Evolutionary conservation across 345 rosid species (phyloP).

Genomic region (Psidium guajava): DNA sequence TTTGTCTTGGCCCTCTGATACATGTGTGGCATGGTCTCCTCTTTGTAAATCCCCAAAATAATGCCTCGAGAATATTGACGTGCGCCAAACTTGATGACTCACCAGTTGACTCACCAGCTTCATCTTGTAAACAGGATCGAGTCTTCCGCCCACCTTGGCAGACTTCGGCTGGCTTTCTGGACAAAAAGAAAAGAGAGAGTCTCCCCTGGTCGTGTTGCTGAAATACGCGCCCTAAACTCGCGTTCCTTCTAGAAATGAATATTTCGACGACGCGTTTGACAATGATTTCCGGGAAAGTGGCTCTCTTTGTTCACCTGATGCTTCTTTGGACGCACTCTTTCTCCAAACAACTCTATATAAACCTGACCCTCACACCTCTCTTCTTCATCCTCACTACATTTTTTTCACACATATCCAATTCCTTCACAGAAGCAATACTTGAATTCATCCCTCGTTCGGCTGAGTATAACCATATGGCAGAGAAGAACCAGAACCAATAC

Average conservation of each 20-base stretch:
- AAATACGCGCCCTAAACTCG: not conserved
- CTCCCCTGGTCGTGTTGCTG: not conserved
- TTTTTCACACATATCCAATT: not conserved
- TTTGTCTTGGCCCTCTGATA: not conserved
- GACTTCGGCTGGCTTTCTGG: not conserved
- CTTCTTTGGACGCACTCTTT: not conserved
- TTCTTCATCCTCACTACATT: not conserved
- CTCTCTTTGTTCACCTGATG: not conserved
- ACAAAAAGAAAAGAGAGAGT: not conserved
- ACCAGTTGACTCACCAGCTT: not conserved
- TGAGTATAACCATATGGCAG: not conserved
- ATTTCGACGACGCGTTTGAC: not conserved
- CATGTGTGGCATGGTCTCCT: not conserved
- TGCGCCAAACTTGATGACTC: not conserved
- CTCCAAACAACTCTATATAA: not conserved
- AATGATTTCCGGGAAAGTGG: not conserved
- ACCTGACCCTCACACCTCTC: not conserved
- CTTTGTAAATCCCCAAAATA: not conserved
- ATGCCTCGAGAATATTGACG: not conserved
- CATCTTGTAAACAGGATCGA: not conserved
- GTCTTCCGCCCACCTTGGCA: not conserved
- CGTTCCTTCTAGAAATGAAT: not conserved
- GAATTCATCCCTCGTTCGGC: not conserved
- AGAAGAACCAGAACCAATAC: not conserved
- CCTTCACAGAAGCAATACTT: not conserved